Evolutionary conservation across 148 eudicot species (phyloP).

Genomic region (Amaranthus cruentus): DNA sequence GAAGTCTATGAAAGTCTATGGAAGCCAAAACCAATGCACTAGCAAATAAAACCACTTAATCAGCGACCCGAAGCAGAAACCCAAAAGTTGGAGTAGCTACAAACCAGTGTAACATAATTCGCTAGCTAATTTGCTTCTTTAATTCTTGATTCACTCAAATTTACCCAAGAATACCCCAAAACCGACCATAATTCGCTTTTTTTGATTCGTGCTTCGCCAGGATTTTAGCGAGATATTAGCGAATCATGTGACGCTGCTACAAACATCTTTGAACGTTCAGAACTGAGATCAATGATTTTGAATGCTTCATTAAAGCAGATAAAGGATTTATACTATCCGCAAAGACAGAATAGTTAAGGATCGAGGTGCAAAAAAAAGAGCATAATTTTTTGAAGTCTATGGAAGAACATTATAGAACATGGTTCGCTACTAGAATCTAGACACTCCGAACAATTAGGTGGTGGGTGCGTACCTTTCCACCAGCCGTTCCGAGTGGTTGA

Average conservation of each 20-base stretch:
- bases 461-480: conserved; percentile 53
- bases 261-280: not conserved
- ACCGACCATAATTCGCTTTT: too few relatives aligned
- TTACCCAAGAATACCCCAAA: too few relatives aligned
- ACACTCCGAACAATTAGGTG: conserved; percentile 1
- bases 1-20: too few relatives aligned
- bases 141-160: too few relatives aligned
- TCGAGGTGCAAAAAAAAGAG: not conserved
- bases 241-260: too few relatives aligned
- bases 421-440: not conserved
- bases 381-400: not conserved
- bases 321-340: not conserved
- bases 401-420: not conserved
- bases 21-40: not conserved
- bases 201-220: too few relatives aligned
- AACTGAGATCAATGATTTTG: not conserved
- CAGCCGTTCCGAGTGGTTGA: conserved; percentile 61
- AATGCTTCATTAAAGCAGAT: not conserved
- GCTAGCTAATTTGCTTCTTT: too few relatives aligned
- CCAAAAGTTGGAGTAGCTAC: not conserved
- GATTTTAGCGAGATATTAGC: too few relatives aligned
- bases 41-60: not conserved
- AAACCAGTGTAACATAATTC: not conserved
- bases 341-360: not conserved
- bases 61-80: not conserved